Evolutionary conservation across 2,329 filamentous ascomycete species (phyloP).

Genomic region (Tolypocladium capitatum): DNA sequence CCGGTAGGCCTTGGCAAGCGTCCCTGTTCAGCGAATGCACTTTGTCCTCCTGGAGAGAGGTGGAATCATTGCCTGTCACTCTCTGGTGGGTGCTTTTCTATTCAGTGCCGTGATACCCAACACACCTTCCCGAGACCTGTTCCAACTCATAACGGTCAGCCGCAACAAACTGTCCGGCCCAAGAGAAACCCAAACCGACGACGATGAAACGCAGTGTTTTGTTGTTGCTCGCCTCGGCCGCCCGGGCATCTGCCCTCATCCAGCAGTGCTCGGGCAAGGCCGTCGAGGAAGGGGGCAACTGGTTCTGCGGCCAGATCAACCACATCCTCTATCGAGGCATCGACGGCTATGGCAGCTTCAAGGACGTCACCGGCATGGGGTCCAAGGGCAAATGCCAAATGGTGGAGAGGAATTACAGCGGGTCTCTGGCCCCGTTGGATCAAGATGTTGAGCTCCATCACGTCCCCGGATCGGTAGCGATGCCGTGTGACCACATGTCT

Average conservation of each 20-base stretch:
- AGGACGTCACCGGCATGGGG: constrained; percentile 49
- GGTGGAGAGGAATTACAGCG: constrained; percentile 38
- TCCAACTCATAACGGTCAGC: not conserved
- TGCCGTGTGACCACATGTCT: not conserved
- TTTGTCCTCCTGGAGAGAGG: not conserved
- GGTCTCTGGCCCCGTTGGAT: constrained; percentile 52
- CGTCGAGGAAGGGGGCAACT: constrained; percentile 39
- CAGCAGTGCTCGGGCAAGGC: constrained; percentile 22
- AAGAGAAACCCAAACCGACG: not conserved
- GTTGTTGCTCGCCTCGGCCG: constrained; percentile 14
- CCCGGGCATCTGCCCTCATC: constrained; percentile 16
- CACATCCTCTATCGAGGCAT: constrained; percentile 57
- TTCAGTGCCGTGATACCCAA: not conserved
- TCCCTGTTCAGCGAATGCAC: not conserved
- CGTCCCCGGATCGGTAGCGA: too few relatives aligned
- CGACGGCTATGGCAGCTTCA: constrained; percentile 46
- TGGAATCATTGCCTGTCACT: not conserved
- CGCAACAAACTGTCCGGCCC: not conserved
- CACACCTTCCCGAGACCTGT: not conserved
- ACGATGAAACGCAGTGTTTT: constrained; percentile 18
- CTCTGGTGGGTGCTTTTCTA: not conserved
- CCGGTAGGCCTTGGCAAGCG: not conserved
- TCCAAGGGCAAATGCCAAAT: constrained; percentile 39
- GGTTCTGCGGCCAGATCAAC: constrained; percentile 50
- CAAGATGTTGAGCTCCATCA: constrained; percentile 46